A percentile compares a stretch with the other conserved stretches of the same genome.
Conservation (phyloP, 2,329 filamentous ascomycete species). For the Zymoseptoria tritici region DNA sequence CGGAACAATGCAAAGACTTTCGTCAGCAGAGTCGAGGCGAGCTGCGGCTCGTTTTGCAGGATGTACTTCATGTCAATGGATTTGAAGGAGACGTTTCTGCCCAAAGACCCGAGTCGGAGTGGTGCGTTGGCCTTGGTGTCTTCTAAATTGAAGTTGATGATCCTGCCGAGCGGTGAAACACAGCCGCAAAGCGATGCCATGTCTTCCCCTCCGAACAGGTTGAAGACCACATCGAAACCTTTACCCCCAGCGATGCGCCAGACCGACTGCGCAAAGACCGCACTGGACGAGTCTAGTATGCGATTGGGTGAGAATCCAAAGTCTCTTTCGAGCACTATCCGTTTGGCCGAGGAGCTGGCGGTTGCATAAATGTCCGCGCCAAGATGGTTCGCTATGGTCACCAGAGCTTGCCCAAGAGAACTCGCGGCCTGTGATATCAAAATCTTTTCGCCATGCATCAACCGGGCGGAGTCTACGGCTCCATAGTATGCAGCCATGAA, state of each 20-base stretch:
- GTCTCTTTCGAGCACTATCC: background rate
- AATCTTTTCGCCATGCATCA: conserved; percentile 24
- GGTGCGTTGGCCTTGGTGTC: background rate
- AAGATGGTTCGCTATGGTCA: background rate
- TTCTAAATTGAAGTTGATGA: background rate
- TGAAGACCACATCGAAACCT: conserved; percentile 31
- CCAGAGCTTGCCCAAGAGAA: background rate
- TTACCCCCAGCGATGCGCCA: conserved; percentile 15
- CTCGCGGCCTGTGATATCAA: conserved; percentile 27
- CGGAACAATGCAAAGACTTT: background rate
- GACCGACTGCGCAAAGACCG: conserved; percentile 8
- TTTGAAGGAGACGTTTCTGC: background rate
- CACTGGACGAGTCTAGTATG: background rate
- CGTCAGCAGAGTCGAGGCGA: background rate
- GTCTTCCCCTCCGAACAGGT: conserved; percentile 19
- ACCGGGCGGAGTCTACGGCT: conserved; percentile 6
- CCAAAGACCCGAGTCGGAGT: background rate
- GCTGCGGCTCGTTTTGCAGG: background rate
- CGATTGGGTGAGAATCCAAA: background rate
- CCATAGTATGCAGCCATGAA: conserved; percentile 4
- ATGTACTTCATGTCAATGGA: background rate
- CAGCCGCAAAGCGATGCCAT: background rate
- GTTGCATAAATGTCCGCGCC: conserved; percentile 21
- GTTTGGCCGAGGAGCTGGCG: conserved; percentile 20
- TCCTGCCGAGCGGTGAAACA: background rate